Evolutionary conservation across 1,284 basidiomycete species (phyloP).

Genomic region (Gymnopus androsaceus): DNA sequence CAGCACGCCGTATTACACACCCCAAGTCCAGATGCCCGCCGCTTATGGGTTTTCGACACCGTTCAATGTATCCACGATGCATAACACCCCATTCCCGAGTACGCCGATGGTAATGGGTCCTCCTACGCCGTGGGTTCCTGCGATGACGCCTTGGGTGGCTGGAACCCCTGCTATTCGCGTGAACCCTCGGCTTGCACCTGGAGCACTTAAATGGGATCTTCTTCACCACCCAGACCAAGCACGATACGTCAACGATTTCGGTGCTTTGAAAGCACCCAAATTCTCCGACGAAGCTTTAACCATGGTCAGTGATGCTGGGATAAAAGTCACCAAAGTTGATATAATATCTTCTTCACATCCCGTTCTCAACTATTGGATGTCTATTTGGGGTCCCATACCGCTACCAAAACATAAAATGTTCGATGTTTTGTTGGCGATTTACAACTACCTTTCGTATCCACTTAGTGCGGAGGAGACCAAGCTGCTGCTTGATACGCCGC

Average conservation of each 20-base stretch:
- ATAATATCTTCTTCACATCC: slow-evolving; percentile 6
- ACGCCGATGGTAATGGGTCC: slow-evolving; percentile 7
- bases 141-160: slow-evolving; percentile 8
- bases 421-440: slow-evolving; percentile 8
- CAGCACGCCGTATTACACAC: neutral
- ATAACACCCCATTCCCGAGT: slow-evolving; percentile 11
- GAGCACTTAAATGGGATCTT: slow-evolving; percentile 8
- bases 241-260: slow-evolving; percentile 9
- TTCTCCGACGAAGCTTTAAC: slow-evolving; percentile 11
- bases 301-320: neutral
- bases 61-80: slow-evolving; percentile 6
- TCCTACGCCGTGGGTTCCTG: slow-evolving; percentile 11
- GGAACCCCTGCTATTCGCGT: slow-evolving; percentile 11
- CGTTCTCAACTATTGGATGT: slow-evolving; percentile 12
- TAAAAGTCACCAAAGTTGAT: slow-evolving; percentile 6
- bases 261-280: slow-evolving; percentile 12
- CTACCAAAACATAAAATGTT: slow-evolving; percentile 9
- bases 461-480: slow-evolving; percentile 11
- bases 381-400: slow-evolving; percentile 10
- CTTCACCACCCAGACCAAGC: slow-evolving; percentile 8
- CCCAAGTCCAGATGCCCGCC: slow-evolving; percentile 4
- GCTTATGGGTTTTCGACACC: slow-evolving; percentile 3
- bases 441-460: slow-evolving; percentile 11
- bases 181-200: slow-evolving; percentile 3
- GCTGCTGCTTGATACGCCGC: slow-evolving; percentile 13